Evolutionary conservation across 1,284 basidiomycete species (phyloP).

Genomic region (Malassezia globosa): DNA sequence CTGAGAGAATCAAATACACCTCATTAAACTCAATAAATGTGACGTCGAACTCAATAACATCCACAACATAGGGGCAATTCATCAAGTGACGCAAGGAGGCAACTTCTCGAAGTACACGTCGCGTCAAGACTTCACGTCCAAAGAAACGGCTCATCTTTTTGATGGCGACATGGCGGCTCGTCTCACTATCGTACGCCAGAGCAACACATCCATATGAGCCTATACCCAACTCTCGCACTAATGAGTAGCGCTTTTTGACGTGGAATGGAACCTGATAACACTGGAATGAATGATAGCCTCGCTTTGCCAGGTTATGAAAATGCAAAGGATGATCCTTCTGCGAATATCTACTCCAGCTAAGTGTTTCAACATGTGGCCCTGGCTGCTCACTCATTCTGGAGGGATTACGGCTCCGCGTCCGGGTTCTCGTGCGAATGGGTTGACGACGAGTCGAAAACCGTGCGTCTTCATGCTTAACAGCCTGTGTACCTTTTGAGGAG

Average conservation of each 20-base stretch:
- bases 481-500: background rate
- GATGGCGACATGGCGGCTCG: conserved; percentile 43
- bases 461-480: background rate
- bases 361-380: background rate
- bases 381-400: background rate
- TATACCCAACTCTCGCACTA: conserved; percentile 42
- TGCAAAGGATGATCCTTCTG: conserved; percentile 41
- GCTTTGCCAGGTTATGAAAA: conserved; percentile 32
- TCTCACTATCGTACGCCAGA: conserved; percentile 31
- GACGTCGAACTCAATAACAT: conserved; percentile 43
- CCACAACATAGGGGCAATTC: conserved; percentile 37
- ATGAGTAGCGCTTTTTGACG: conserved; percentile 40
- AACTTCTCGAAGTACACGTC: conserved; percentile 41
- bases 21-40: conserved; percentile 46
- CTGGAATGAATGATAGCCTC: conserved; percentile 41
- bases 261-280: conserved; percentile 44
- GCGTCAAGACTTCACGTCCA: conserved; percentile 40
- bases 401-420: conserved; percentile 6
- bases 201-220: conserved; percentile 46
- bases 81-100: conserved; percentile 33
- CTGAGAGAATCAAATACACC: conserved; percentile 40
- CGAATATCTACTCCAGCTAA: conserved; percentile 19
- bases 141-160: conserved; percentile 45
- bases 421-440: conserved; percentile 2
- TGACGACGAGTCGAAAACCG: background rate